Percentiles rank a stretch among this genome's conserved stretches.
Evolutionary conservation across 1,284 basidiomycete species (phyloP).

Genomic region (Hymenochaete sp.): DNA sequence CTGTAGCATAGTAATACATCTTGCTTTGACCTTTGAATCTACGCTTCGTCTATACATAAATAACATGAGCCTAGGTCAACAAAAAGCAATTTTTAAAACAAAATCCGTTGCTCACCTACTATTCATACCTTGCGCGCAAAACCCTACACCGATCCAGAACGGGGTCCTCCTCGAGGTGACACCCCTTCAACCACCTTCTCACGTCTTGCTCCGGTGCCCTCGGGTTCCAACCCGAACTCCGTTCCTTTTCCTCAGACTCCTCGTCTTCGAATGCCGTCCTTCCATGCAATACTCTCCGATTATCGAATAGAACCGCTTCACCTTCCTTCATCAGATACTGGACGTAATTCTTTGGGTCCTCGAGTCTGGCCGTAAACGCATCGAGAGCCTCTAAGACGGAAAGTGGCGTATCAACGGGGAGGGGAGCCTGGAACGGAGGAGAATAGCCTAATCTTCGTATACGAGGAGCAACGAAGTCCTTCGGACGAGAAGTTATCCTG

Average conservation of each 20-base stretch:
- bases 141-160: constrained; percentile 54
- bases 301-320: constrained; percentile 89
- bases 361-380: constrained; percentile 55
- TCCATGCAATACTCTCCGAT: constrained; percentile 86
- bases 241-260: constrained; percentile 34
- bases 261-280: constrained; percentile 59
- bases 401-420: constrained; percentile 42
- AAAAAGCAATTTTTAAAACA: background rate
- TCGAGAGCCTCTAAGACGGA: constrained; percentile 61
- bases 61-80: too few species aligned
- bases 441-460: constrained; percentile 81
- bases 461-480: constrained; percentile 18
- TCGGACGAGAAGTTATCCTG: too few species aligned
- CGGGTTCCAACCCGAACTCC: too few species aligned
- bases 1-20: too few species aligned
- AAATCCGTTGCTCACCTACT: background rate
- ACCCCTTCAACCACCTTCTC: constrained; percentile 84
- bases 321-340: constrained; percentile 73
- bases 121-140: background rate
- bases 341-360: constrained; percentile 47
- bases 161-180: constrained; percentile 77
- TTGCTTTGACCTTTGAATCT: background rate
- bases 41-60: background rate
- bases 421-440: constrained; percentile 90
- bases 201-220: too few species aligned